Conservation (phyloP, 495 filamentous ascomycete genomes). For the Recurvomyces mirabilis region DNA sequence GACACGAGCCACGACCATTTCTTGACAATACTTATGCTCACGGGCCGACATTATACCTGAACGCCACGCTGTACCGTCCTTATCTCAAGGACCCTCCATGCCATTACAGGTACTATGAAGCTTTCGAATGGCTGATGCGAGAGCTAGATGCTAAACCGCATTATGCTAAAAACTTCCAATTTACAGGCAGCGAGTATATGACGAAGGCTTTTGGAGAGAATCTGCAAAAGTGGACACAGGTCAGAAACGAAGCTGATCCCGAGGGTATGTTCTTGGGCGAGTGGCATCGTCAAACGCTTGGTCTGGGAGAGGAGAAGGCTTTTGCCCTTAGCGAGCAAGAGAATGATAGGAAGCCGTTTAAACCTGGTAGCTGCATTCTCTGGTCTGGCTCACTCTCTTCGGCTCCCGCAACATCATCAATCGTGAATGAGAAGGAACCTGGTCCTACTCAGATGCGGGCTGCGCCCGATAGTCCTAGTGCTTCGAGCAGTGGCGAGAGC, state of each 20-base stretch:
- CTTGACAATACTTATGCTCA: conserved; percentile 60
- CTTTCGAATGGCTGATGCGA: conserved; percentile 92
- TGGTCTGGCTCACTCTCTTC: conserved; percentile 1
- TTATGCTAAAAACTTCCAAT: conserved; percentile 92
- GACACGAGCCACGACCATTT: conserved; percentile 52
- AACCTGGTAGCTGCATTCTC: conserved; percentile 12
- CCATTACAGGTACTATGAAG: conserved; percentile 70
- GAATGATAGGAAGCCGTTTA: conserved; percentile 19
- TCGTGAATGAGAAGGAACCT: background rate
- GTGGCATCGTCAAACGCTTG: conserved; percentile 71
- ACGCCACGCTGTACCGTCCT: conserved; percentile 88
- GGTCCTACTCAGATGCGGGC: background rate
- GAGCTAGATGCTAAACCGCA: conserved; percentile 83
- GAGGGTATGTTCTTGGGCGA: conserved; percentile 85
- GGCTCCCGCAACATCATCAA: conserved; percentile 16
- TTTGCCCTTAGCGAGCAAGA: conserved; percentile 40
- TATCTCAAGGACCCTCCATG: conserved; percentile 74
- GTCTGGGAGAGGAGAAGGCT: conserved; percentile 27
- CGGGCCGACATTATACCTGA: conserved; percentile 81
- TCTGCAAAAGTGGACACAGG: conserved; percentile 52
- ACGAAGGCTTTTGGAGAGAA: conserved; percentile 43
- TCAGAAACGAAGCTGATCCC: conserved; percentile 67
- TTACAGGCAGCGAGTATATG: conserved; percentile 46
- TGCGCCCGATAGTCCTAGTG: conserved; percentile 26
- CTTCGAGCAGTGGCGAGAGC: conserved; percentile 49